Percentiles rank a stretch among this genome's conserved stretches.
These are phyloP conservation scores for Galerina marginata DNA, from an alignment of 768 basidiomycete species.

Conservation along the genomic window DNA sequence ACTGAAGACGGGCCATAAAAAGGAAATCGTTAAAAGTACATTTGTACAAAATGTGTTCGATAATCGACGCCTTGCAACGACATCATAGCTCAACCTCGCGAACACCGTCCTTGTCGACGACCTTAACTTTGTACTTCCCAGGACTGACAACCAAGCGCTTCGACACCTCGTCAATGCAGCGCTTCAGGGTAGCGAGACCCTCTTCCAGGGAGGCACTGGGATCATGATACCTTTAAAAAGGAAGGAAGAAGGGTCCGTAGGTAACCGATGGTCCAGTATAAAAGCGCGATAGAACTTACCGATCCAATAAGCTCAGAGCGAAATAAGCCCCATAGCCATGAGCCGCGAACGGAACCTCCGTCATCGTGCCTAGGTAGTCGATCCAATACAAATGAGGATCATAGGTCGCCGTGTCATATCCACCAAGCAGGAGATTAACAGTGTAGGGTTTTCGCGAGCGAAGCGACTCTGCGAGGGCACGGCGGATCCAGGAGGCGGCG, in stretches of 20 bases:
- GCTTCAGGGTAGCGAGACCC: slow-evolving; percentile 80
- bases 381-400: slow-evolving; percentile 91
- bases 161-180: slow-evolving; percentile 89
- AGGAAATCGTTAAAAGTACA: too few relatives aligned
- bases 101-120: slow-evolving; percentile 92
- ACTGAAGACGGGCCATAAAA: too few relatives aligned
- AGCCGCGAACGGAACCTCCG: slow-evolving; percentile 89
- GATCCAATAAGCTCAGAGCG: slow-evolving; percentile 88
- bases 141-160: slow-evolving; percentile 83
- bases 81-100: slow-evolving; percentile 75
- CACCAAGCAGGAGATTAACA: slow-evolving; percentile 92
- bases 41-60: too few relatives aligned
- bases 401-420: slow-evolving; percentile 81
- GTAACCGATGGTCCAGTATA: not conserved
- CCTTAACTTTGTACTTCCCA: slow-evolving; percentile 84
- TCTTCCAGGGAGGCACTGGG: slow-evolving; percentile 86
- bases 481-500: slow-evolving; percentile 94
- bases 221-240: slow-evolving; percentile 76
- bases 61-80: too few relatives aligned
- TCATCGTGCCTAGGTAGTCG: slow-evolving; percentile 92
- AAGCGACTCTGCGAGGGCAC: slow-evolving; percentile 85
- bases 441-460: slow-evolving; percentile 88
- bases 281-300: slow-evolving; percentile 49
- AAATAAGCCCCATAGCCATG: slow-evolving; percentile 97
- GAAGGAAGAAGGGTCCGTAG: slow-evolving; percentile 1